Base-by-base conservation (phyloP, 1,284 basidiomycete genomes). In the Ceratobasidium sp. region DNA sequence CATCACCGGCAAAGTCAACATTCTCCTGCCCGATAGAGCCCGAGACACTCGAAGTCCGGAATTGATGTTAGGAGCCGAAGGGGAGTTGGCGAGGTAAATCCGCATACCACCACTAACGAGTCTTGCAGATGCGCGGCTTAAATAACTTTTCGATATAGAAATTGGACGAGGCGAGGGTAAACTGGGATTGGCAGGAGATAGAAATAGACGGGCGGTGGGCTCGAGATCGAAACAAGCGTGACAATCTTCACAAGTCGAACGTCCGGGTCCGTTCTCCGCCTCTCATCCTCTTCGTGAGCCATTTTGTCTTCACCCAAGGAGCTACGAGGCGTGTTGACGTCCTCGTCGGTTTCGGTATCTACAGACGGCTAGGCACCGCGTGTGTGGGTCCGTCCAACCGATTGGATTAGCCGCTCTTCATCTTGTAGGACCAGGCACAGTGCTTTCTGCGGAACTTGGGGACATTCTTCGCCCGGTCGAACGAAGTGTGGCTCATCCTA, bases 291-390 rank as follows among this genome's bases (percentile, higher is more conserved):
- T 23, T 77, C 75, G 26, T 77, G 64, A 10, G 64, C 75, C 40
- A 64, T 77, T 28, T 77, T 64, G 53, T 77, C 64, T 40, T 66
- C 73, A 15, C 61, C 42, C 51, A 76, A 53, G 33, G 73, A 63
- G 18, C 73, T 76, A 15, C 40, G 44, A 5, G 63, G 64, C 64
- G 75, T 44, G 13, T 18, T 23, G 26, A 44, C 63, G 33, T 77
- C 75, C 40, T 55, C 56, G 53, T 77, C 75, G 18, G 75, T 77
- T 28, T 68, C 75, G 39, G 75, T 77, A 40, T 77, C 75, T 6
- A 64, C 60, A 12, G 58, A 55, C 28, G 68, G 68, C 28, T 58
- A 53, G 68, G 53, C 68, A 44, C 33, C 68, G 68, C n/a, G 63
- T 12, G 40, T 6, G 63, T 46, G 23, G 44, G 44, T 26, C n/a